These are phyloP conservation scores for Paramecium sexaurelia DNA, from an alignment of 73 alveolate species.

Conservation along the genomic window DNA sequence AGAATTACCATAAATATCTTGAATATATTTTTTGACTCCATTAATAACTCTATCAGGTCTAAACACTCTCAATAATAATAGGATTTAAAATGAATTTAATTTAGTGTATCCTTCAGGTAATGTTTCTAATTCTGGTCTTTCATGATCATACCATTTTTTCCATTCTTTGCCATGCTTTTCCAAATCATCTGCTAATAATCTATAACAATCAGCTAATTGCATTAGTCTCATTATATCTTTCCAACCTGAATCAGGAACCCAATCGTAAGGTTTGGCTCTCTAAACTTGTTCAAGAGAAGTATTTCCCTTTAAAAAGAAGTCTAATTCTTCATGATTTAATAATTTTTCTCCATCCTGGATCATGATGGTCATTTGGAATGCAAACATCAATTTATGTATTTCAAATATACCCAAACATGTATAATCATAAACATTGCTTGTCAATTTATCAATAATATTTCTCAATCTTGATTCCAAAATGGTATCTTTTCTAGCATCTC, in stretches of 20 bases:
- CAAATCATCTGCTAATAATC: slow-evolving; percentile 82
- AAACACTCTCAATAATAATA: slow-evolving; percentile 89
- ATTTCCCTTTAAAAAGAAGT: slow-evolving; percentile 99
- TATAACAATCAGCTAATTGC: slow-evolving; percentile 85
- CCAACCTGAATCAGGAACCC: slow-evolving; percentile 97
- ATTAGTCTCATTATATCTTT: slow-evolving; percentile 94
- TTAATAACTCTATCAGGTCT: slow-evolving; percentile 96
- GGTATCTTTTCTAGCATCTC: slow-evolving; percentile 97
- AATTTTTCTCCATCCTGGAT: slow-evolving; percentile 98
- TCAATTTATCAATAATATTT: slow-evolving; percentile 96
- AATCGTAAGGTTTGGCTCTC: slow-evolving; percentile 79
- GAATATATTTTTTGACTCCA: slow-evolving; percentile 78
- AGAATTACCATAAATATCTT: slow-evolving; percentile 69
- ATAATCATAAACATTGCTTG: slow-evolving; percentile 98
- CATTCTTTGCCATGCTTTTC: slow-evolving; percentile 87
- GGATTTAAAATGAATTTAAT: slow-evolving; percentile 77
- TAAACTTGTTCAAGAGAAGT: slow-evolving; percentile 94
- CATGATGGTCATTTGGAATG: slow-evolving; percentile 99
- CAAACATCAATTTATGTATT: slow-evolving; percentile 98
- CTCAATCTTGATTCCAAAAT: slow-evolving; percentile 94
- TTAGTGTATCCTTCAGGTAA: slow-evolving; percentile 96
- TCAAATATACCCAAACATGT: slow-evolving; percentile 98
- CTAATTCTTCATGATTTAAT: slow-evolving; percentile 95
- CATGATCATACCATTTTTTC: slow-evolving; percentile 99
- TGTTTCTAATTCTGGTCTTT: slow-evolving; percentile 97